Conservation (phyloP, 306 rosid species). For the Vicia faba region DNA sequence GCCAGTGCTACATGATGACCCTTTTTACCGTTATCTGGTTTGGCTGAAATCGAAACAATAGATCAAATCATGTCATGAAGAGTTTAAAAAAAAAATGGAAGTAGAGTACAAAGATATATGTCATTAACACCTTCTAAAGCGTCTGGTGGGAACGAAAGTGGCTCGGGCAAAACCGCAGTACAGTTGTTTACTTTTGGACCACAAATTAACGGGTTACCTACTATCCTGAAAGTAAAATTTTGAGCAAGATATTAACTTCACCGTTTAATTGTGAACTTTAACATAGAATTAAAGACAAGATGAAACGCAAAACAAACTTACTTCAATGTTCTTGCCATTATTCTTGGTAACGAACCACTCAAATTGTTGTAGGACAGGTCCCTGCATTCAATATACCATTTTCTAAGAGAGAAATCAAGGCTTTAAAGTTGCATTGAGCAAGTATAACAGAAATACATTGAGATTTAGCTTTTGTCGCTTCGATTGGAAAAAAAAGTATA, state of each 20-base stretch:
- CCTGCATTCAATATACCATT: conserved; percentile 45
- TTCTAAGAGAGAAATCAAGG: conserved; percentile 19
- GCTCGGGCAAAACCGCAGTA: conserved; percentile 83
- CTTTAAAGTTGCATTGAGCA: not conserved
- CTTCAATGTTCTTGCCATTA: conserved; percentile 95
- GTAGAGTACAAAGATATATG: conserved; percentile 9
- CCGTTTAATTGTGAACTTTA: conserved; percentile 16
- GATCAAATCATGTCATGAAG: conserved; percentile 32
- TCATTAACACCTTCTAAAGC: conserved; percentile 56
- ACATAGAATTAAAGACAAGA: not conserved
- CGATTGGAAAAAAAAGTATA: not conserved
- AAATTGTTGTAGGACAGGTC: conserved; percentile 95
- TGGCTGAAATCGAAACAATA: conserved; percentile 50
- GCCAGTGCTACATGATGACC: conserved; percentile 74
- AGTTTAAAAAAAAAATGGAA: conserved; percentile 12
- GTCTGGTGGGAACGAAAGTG: conserved; percentile 83
- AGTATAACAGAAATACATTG: not conserved
- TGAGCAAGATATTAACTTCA: conserved; percentile 10
- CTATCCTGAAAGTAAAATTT: conserved; percentile 55
- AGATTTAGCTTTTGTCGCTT: not conserved
- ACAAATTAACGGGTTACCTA: conserved; percentile 89
- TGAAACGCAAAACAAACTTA: conserved; percentile 44
- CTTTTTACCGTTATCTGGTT: conserved; percentile 56
- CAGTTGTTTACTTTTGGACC: conserved; percentile 81
- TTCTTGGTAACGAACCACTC: conserved; percentile 83